Evolutionary conservation across 2,329 filamentous ascomycete species (phyloP), one percentile per base, ranked within the genome.

Genomic region (Herpotrichia juniperi): DNA sequence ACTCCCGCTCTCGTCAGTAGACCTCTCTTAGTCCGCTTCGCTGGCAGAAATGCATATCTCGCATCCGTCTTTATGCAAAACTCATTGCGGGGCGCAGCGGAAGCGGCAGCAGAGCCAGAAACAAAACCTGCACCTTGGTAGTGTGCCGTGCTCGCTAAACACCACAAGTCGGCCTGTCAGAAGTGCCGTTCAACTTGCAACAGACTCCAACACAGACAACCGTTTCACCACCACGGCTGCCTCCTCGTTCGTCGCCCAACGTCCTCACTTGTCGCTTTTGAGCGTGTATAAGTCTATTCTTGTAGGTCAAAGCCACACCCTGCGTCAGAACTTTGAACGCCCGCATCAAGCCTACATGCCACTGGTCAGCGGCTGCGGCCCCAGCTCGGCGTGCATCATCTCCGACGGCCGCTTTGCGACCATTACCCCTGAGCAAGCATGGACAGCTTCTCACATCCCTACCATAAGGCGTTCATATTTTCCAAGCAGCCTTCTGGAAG

Each of bases 401-500:
- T 30, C 40, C 40, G 40, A 43, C 40, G 25, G n/a, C n/a, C 40
- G 40, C 46, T 50, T 47, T 59, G 44, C 48, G 53, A 50, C 54
- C 59, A 57, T 59, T 49, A 58, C 34, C 26, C 50, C 54, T 51
- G 50, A 46, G 3, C 14, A 21, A 32, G 42, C 66, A 64, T 61
- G 63, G 63, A 59, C 58, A 53, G 53, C 64, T 62, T 61, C 56
- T 58, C 56, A 50, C 55, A 63, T 61, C 66, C 68, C 53, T 61
- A 53, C 63, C 52, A 31, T 52, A 64, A 66, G 63, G 63, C 63
- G 59, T 53, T 50, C 42, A 49, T 45, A 51, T 40, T 50, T 59
- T 55, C 65, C 66, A 60, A 68, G 68, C 67, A 63, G 58, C 63
- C 64, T 71, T 71, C 63, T 46, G 56, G 63, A 68, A 66, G 61